phyloP scores from a whole-genome alignment of 805 yeast genomes.

The Groenewaldozyma tartarivorans region DNA sequence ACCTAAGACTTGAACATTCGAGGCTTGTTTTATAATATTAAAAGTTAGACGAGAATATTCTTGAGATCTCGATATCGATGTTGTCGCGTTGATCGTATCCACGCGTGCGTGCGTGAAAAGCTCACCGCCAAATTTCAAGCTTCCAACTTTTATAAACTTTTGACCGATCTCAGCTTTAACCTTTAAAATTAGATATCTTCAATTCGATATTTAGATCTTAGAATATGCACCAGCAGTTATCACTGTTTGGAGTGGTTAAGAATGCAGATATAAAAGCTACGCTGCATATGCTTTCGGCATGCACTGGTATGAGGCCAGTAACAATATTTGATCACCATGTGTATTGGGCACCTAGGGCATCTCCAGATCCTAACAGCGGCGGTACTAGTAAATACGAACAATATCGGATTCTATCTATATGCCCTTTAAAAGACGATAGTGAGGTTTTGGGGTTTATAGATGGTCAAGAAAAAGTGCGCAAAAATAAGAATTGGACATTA shows the following conservation, averaged over 20 bases:
- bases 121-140: too few relatives aligned
- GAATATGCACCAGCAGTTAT: constrained; percentile 31
- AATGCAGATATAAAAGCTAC: constrained; percentile 24
- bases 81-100: too few relatives aligned
- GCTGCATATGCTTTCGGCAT: constrained; percentile 26
- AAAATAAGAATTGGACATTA: constrained; percentile 21
- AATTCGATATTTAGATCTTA: too few relatives aligned
- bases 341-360: constrained; percentile 25
- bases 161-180: not conserved
- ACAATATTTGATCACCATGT: constrained; percentile 20
- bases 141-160: not conserved
- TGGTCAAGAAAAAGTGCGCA: constrained; percentile 5
- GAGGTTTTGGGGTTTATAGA: constrained; percentile 8
- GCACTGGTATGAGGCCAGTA: constrained; percentile 29
- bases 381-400: constrained; percentile 27
- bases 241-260: constrained; percentile 26
- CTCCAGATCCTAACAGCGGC: constrained; percentile 26
- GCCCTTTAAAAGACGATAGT: not conserved
- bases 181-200: too few relatives aligned
- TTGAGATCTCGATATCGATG: too few relatives aligned
- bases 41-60: not conserved
- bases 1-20: not conserved
- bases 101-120: not conserved
- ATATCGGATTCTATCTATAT: constrained; percentile 21
- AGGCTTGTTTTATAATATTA: not conserved